These are phyloP conservation scores for Annona cherimola DNA, from an alignment of 164 flowering plant genomes.

Conservation along the genomic window DNA sequence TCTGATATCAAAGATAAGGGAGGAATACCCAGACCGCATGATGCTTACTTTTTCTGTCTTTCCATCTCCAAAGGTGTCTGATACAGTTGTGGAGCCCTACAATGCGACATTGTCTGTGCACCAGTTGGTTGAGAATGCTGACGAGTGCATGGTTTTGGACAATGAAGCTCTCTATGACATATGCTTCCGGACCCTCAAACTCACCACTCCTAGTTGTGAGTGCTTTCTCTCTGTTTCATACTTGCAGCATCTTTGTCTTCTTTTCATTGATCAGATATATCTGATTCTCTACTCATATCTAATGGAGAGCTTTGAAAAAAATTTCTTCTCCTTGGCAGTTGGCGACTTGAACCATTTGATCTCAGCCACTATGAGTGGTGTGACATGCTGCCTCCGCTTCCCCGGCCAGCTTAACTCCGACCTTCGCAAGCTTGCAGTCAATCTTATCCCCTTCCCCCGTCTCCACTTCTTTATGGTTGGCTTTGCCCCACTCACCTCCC, in stretches of 20 bases:
- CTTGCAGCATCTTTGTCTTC: not conserved
- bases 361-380: conserved; percentile 53
- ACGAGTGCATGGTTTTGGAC: conserved; percentile 21
- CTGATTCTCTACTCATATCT: not conserved
- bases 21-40: conserved; percentile 19
- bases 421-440: conserved; percentile 45
- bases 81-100: conserved; percentile 20
- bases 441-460: conserved; percentile 50
- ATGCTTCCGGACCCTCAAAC: conserved; percentile 20
- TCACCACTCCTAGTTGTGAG: conserved; percentile 22
- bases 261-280: not conserved
- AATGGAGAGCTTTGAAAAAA: not conserved
- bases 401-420: conserved; percentile 47
- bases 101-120: conserved; percentile 18
- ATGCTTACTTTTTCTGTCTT: conserved; percentile 21
- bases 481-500: conserved; percentile 44
- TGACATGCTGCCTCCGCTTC: conserved; percentile 52
- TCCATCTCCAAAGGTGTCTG: conserved; percentile 17
- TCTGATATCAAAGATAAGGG: conserved; percentile 18
- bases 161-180: conserved; percentile 19
- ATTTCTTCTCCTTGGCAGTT: conserved; percentile 17
- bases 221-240: not conserved
- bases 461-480: conserved; percentile 54
- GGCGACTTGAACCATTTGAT: conserved; percentile 46
- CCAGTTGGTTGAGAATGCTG: conserved; percentile 16